A percentile compares a stretch with the other conserved stretches of the same genome.
Conservation (phyloP, 148 eudicot species). For the Nepenthes gracilis region DNA sequence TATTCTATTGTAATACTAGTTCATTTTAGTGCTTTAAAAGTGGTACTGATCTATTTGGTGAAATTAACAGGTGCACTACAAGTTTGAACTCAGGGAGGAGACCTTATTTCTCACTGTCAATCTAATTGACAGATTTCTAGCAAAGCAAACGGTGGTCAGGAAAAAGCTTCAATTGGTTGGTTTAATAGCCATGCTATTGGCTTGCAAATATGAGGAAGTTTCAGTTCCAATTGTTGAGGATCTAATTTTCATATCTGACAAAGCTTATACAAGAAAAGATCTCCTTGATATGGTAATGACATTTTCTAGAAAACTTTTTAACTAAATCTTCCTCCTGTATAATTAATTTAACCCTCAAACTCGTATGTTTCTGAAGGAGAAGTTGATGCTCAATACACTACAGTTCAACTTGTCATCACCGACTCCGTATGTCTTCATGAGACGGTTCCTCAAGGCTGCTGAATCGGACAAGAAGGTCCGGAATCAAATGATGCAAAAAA, state of each 20-base stretch:
- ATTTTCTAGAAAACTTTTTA: background rate
- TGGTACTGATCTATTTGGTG: background rate
- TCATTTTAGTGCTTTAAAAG: no score
- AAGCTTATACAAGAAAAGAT: constrained; percentile 62
- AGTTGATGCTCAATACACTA: constrained; percentile 53
- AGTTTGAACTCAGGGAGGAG: constrained; percentile 77
- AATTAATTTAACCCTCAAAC: background rate
- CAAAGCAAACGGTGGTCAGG: constrained; percentile 40
- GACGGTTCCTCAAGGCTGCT: constrained; percentile 77
- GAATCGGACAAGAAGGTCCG: constrained; percentile 47
- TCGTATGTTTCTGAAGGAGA: constrained; percentile 35
- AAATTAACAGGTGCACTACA: constrained; percentile 70
- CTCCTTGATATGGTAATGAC: constrained; percentile 71
- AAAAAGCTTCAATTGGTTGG: constrained; percentile 91
- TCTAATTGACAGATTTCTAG: constrained; percentile 75
- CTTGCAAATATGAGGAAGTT: constrained; percentile 92
- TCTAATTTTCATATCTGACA: constrained; percentile 72
- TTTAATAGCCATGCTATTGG: constrained; percentile 71
- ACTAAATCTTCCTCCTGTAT: no score
- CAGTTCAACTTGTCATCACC: constrained; percentile 82
- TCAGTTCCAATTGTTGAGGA: constrained; percentile 84
- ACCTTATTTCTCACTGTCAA: constrained; percentile 72
- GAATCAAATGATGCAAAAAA: background rate
- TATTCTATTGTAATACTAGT: no score
- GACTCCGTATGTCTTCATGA: constrained; percentile 65